Evolutionary conservation across 83 land plant species (phyloP).

Genomic region (Diphasiastrum complanatum): DNA sequence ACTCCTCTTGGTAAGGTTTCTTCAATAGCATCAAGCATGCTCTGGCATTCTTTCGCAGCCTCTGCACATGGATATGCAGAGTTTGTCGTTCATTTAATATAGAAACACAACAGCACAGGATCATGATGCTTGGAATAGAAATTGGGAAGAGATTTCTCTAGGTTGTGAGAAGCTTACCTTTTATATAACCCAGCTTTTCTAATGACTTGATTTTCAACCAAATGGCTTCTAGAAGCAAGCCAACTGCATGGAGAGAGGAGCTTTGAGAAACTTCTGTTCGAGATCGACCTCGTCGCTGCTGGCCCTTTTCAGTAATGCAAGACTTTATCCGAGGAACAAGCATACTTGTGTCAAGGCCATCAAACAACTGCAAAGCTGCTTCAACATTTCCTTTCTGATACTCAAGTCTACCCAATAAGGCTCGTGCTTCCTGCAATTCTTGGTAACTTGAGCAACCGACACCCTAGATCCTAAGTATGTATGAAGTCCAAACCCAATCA

Average conservation of each 20-base stretch:
- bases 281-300: conserved; percentile 34
- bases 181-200: conserved; percentile 61
- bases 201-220: conserved; percentile 76
- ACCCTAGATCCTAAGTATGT: too few species aligned
- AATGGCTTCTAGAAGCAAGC: conserved; percentile 80
- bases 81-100: too few species aligned
- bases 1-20: conserved; percentile 71
- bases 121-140: too few species aligned
- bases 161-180: conserved; percentile 37
- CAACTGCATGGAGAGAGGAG: conserved; percentile 70
- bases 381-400: conserved; percentile 89
- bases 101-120: too few species aligned
- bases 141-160: too few species aligned
- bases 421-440: conserved; percentile 82
- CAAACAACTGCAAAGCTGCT: conserved; percentile 86
- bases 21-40: conserved; percentile 77
- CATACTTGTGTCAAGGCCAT: conserved; percentile 64
- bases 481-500: too few species aligned
- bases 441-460: not conserved
- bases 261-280: conserved; percentile 26
- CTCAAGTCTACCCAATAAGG: conserved; percentile 83
- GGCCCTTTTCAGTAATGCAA: conserved; percentile 38
- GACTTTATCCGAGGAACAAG: conserved; percentile 56
- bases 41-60: conserved; percentile 84
- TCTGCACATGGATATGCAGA: too few species aligned